Evolutionary conservation across 805 yeast genomes (phyloP).

Genomic region (Saturnispora galanensis): DNA sequence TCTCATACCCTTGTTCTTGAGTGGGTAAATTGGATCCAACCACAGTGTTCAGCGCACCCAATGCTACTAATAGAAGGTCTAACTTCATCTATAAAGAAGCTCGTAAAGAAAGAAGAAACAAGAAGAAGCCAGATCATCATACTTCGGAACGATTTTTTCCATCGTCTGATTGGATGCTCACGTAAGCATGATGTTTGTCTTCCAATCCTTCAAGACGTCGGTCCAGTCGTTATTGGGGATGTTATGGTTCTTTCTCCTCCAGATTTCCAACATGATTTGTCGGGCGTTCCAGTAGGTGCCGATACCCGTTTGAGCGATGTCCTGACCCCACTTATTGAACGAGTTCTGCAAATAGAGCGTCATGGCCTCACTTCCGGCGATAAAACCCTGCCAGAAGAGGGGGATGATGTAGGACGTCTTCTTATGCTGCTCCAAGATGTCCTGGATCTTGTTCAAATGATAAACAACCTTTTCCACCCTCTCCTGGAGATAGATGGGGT

Average conservation of each 20-base stretch:
- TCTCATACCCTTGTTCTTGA: slow-evolving; percentile 9
- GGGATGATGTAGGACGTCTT: slow-evolving; percentile 59
- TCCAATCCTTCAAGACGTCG: slow-evolving; percentile 74
- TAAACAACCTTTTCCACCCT: slow-evolving; percentile 51
- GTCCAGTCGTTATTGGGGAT: slow-evolving; percentile 64
- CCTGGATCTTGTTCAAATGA: slow-evolving; percentile 55
- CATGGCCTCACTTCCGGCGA: slow-evolving; percentile 75
- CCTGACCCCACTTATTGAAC: slow-evolving; percentile 66
- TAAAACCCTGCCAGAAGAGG: slow-evolving; percentile 80
- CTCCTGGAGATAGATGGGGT: slow-evolving; percentile 49
- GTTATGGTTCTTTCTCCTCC: slow-evolving; percentile 60
- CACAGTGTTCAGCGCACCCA: neutral
- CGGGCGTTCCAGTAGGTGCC: slow-evolving; percentile 85
- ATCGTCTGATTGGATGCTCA: slow-evolving; percentile 15
- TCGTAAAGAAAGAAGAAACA: neutral
- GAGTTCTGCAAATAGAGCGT: slow-evolving; percentile 49
- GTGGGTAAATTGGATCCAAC: neutral
- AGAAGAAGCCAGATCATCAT: neutral
- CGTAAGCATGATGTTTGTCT: slow-evolving; percentile 68
- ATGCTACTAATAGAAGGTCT: neutral
- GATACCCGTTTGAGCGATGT: slow-evolving; percentile 46
- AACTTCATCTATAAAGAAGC: too few relatives aligned
- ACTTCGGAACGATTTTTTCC: neutral
- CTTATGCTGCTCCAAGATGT: slow-evolving; percentile 36
- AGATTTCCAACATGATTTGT: slow-evolving; percentile 76